Base-by-base conservation (phyloP, 306 rosid species). In the Aeschynomene evenia region DNA sequence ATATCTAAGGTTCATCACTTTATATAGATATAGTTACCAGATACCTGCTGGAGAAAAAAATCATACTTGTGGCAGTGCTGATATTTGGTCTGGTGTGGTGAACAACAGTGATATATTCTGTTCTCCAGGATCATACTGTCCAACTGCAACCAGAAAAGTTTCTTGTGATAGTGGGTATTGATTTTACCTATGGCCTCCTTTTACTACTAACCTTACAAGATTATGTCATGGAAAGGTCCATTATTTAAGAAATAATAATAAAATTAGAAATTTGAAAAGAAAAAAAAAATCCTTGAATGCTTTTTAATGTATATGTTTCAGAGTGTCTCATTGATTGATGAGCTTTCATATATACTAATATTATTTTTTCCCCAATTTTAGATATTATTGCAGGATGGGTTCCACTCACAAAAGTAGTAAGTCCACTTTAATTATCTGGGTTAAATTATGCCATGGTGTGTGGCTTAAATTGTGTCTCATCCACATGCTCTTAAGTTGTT, bases 311-410 rank as follows among this genome's bases (percentile, higher is more conserved):
- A 28, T 28, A 28, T 28, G 5, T 28, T 28, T 28, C 31, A 28
- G 5, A 6, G 31, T 2, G 5, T 28, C 31, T 28, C 31, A 15
- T 33, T 86, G 57, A 69, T 33, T 53, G 3, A 24, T 81, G 79
- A 64, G 64, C 49, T 40, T 61, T 39, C 29, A 51, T 66, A 50
- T 72, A 68, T 82, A 22, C 68, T 65, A 66, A 72, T 33, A 8
- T 69, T 64, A 26, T 36, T 16, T 50, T 62, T 73, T 74, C 67
- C 71, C 76, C 39, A 70, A 67, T 83, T 82, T 78, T 87, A 91
- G 97, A 71, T 81, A 75, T 79, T 91, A 88, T 83, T 91, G 97
- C 83, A 79, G 95, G 79, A 83, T 11, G 95, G 97, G 97, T 66
- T 63, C 90, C n/a, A 83, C 86, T 45, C 63, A 59, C 48, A 77